Percentiles rank a stretch among this genome's conserved stretches.
Conservation (phyloP, 73 alveolate genomes). For the Urostyla sp. region DNA sequence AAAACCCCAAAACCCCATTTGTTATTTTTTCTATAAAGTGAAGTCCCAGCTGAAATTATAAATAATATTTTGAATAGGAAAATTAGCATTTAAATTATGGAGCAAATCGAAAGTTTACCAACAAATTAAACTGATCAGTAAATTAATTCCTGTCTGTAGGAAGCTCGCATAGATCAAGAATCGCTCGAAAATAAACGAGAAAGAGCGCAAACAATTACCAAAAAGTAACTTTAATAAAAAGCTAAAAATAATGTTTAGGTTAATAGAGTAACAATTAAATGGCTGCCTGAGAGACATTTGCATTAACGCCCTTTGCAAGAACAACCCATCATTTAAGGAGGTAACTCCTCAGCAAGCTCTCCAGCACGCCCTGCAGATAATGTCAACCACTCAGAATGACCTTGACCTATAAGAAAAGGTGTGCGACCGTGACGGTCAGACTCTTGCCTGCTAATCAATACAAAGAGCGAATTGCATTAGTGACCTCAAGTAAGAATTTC, state of each 20-base stretch:
- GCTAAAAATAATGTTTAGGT: background rate
- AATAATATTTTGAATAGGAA: no score
- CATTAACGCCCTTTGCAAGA: slow-evolving; percentile 17
- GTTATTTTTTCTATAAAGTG: no score
- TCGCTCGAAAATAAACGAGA: no score
- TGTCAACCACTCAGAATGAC: background rate
- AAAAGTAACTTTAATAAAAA: background rate
- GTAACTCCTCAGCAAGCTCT: background rate
- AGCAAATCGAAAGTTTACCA: no score
- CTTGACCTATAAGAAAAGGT: background rate
- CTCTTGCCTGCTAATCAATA: background rate
- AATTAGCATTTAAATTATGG: no score
- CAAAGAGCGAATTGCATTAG: background rate
- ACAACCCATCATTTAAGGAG: slow-evolving; percentile 26
- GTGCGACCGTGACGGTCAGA: slow-evolving; percentile 30
- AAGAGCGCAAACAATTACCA: no score
- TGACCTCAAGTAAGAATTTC: background rate
- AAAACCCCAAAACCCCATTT: no score
- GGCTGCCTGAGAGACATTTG: slow-evolving; percentile 50
- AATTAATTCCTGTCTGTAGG: no score
- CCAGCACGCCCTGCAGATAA: background rate
- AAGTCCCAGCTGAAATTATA: no score
- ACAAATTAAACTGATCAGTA: no score
- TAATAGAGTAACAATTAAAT: background rate
- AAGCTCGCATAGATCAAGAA: no score